phyloP scores from a whole-genome alignment of 768 basidiomycete species.

The Gymnopilus junonius region DNA sequence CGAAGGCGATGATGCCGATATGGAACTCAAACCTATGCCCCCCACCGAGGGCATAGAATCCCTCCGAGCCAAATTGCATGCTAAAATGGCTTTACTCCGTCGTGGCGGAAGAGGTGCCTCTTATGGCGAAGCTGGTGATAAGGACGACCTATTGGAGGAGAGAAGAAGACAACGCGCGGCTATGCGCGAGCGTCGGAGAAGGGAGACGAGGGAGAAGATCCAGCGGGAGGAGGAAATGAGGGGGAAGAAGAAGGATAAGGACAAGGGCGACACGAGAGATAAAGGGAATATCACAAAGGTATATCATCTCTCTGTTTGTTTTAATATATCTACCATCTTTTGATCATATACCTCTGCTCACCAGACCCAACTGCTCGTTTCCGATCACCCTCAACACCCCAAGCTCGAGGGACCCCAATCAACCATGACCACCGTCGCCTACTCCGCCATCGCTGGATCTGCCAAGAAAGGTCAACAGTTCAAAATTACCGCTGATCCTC shows the following conservation, averaged over 20 bases:
- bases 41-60: conserved; percentile 60
- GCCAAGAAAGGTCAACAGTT: conserved; percentile 57
- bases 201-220: conserved; percentile 86
- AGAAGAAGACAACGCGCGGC: conserved; percentile 75
- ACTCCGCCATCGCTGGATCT: conserved; percentile 62
- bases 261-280: conserved; percentile 38
- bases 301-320: conserved; percentile 11
- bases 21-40: conserved; percentile 67
- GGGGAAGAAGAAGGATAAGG: conserved; percentile 50
- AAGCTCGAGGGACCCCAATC: conserved; percentile 38
- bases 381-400: conserved; percentile 45
- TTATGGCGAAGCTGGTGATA: conserved; percentile 56
- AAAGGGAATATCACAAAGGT: conserved; percentile 62
- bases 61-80: conserved; percentile 76
- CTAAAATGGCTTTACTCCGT: conserved; percentile 73
- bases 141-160: conserved; percentile 85
- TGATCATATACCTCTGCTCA: conserved; percentile 3
- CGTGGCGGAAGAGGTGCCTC: conserved; percentile 32
- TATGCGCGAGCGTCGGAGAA: conserved; percentile 83
- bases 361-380: conserved; percentile 76
- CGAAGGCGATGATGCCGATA: conserved; percentile 25
- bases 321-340: neutral
- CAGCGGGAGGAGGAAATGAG: conserved; percentile 63
- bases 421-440: conserved; percentile 67
- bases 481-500: conserved; percentile 79